These are phyloP conservation scores for Periglandula ipomoeae DNA, from an alignment of 2,329 filamentous ascomycete species.

Conservation along the genomic window DNA sequence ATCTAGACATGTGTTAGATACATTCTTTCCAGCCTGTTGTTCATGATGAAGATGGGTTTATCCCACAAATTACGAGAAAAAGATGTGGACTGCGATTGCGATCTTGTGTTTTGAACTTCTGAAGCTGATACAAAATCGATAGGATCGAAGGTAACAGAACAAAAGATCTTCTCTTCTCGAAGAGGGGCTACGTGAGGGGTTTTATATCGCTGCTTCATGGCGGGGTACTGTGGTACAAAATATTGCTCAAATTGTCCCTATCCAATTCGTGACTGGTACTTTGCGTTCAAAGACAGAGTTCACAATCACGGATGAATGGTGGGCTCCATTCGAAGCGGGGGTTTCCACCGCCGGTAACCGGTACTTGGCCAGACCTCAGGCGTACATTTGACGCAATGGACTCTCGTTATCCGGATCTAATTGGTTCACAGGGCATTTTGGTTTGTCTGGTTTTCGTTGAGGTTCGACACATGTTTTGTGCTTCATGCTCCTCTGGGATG, in stretches of 20 bases:
- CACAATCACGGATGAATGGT: not conserved
- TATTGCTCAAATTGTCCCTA: not conserved
- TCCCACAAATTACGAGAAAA: not conserved
- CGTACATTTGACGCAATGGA: not conserved
- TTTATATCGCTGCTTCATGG: not conserved
- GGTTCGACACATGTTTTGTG: not conserved
- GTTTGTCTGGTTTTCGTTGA: not conserved
- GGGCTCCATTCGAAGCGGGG: not conserved
- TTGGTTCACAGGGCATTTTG: not conserved
- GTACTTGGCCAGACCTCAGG: no score
- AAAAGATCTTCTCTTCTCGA: not conserved
- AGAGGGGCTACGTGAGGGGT: constrained; percentile 1
- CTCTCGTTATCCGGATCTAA: not conserved
- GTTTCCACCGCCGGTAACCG: not conserved
- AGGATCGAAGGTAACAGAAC: not conserved
- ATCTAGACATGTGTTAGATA: constrained; percentile 9
- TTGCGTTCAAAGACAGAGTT: not conserved
- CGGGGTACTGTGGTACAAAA: not conserved
- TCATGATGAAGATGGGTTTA: not conserved
- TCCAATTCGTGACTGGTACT: not conserved
- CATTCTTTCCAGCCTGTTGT: not conserved
- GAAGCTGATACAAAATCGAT: not conserved
- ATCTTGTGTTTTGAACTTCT: not conserved
- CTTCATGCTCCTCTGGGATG: not conserved
- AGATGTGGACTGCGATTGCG: not conserved